These are phyloP conservation scores for Trichoderma erinaceum DNA, from an alignment of 495 filamentous ascomycete genomes.

Conservation along the genomic window DNA sequence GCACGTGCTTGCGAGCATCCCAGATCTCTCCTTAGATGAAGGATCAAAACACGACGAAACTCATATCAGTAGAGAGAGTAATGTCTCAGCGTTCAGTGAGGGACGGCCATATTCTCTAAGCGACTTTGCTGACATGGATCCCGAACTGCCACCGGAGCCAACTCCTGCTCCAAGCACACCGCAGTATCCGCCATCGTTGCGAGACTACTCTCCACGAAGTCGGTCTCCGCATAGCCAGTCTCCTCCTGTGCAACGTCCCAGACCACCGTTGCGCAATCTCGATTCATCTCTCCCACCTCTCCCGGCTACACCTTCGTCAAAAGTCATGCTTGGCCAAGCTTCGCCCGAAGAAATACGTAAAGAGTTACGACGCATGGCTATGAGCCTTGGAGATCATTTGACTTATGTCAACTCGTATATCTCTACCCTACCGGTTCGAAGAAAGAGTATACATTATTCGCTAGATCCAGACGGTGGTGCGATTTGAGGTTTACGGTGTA, in stretches of 20 bases:
- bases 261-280: not conserved
- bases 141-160: constrained; percentile 1
- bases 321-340: constrained; percentile 48
- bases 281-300: constrained; percentile 24
- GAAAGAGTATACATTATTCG: constrained; percentile 1
- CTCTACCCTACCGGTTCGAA: constrained; percentile 25
- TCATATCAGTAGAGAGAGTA: not conserved
- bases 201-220: not conserved
- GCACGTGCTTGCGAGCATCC: constrained; percentile 19
- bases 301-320: constrained; percentile 39
- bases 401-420: constrained; percentile 26
- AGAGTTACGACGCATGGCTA: constrained; percentile 49
- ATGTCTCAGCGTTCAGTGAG: not conserved
- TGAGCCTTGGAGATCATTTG: constrained; percentile 42
- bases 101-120: constrained; percentile 14
- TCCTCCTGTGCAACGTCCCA: not conserved
- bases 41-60: constrained; percentile 15
- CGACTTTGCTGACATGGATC: constrained; percentile 16
- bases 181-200: constrained; percentile 8
- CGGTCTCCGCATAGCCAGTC: not conserved
- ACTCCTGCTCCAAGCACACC: constrained; percentile 7
- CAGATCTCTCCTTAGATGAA: constrained; percentile 1
- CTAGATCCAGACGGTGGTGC: constrained; percentile 5
- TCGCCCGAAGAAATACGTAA: constrained; percentile 43
- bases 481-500: not conserved